Conservation (phyloP, 169 alveolate species). For the Toxoplasma gondii region DNA sequence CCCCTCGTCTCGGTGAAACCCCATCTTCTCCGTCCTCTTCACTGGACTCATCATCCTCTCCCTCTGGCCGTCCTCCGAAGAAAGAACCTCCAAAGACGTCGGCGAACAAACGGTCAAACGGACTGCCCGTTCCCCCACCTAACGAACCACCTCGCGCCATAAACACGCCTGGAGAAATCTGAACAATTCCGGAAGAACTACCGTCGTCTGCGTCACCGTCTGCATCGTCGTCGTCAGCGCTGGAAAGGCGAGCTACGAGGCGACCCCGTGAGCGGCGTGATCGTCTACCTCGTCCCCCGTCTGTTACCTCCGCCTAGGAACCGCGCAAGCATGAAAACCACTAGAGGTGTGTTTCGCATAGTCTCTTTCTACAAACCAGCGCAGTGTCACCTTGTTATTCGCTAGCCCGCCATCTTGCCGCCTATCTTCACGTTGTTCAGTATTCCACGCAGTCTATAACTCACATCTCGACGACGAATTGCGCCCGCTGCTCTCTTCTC, state of each 20-base stretch:
- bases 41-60: neutral
- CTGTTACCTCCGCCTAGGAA: neutral
- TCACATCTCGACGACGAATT: too few species aligned
- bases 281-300: neutral
- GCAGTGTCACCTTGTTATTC: too few species aligned
- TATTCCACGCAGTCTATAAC: too few species aligned
- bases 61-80: neutral
- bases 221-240: slow-evolving; percentile 4
- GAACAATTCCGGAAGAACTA: neutral
- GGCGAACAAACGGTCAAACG: slow-evolving; percentile 30
- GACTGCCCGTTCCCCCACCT: slow-evolving; percentile 19
- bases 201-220: neutral
- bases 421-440: too few species aligned
- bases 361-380: too few species aligned
- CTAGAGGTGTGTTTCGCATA: neutral
- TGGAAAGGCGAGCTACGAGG: neutral
- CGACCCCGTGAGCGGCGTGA: neutral
- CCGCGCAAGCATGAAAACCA: neutral
- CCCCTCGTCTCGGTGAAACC: neutral
- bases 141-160: neutral
- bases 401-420: too few species aligned
- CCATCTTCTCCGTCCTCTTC: slow-evolving; percentile 8
- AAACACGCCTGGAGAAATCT: slow-evolving; percentile 28
- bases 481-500: too few species aligned
- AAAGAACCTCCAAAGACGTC: slow-evolving; percentile 26